Conservation (phyloP, 495 filamentous ascomycete species). For the Terfezia boudieri region DNA sequence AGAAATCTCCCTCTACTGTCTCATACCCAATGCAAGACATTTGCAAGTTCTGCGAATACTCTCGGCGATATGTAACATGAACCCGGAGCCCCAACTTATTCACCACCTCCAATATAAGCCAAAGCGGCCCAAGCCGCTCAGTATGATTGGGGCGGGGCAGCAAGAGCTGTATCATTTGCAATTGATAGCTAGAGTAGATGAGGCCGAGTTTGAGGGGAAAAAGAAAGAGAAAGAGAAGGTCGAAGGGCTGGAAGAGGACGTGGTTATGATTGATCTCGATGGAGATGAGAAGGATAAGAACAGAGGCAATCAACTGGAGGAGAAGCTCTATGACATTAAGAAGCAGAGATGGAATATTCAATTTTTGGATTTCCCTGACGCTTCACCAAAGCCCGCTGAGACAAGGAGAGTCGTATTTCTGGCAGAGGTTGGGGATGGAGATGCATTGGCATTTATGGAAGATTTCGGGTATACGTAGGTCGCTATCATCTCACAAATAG, state of each 20-base stretch:
- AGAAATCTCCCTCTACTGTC: conserved; percentile 31
- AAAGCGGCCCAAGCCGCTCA: conserved; percentile 22
- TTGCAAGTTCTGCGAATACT: conserved; percentile 43
- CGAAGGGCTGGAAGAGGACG: not conserved
- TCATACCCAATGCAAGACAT: conserved; percentile 25
- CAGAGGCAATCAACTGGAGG: not conserved
- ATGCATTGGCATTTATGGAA: conserved; percentile 23
- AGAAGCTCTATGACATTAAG: conserved; percentile 16
- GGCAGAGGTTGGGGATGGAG: conserved; percentile 21
- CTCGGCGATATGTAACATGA: conserved; percentile 43
- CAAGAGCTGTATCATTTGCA: conserved; percentile 24
- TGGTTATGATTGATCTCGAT: not conserved
- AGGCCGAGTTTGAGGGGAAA: not conserved
- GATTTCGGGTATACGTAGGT: conserved; percentile 24
- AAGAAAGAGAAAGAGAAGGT: not conserved
- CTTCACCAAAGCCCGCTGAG: conserved; percentile 21
- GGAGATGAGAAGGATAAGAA: not conserved
- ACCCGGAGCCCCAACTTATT: conserved; percentile 34
- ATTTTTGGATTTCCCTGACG: conserved; percentile 26
- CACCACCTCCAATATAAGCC: conserved; percentile 47
- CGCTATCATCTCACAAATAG: conserved; percentile 1
- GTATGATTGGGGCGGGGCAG: conserved; percentile 1
- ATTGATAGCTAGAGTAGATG: conserved; percentile 15
- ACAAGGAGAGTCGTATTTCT: conserved; percentile 18
- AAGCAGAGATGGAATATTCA: conserved; percentile 21